A percentile compares a stretch with the other conserved stretches of the same genome.
Conservation (phyloP, 2,329 filamentous ascomycete genomes). For the Xylaria sp. region DNA sequence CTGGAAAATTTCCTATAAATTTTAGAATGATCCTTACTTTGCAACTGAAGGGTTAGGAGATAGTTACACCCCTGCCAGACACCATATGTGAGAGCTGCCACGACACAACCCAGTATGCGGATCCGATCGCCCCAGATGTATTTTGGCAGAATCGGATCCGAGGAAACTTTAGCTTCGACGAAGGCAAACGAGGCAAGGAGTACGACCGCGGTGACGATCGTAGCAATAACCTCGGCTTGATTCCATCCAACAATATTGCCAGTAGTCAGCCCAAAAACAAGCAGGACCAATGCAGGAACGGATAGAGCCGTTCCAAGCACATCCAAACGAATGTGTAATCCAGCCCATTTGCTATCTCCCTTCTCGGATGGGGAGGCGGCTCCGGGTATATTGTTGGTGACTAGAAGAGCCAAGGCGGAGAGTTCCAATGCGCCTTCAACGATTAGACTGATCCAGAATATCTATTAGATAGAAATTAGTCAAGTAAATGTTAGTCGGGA, state of each 20-base stretch:
- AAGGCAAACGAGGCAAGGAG: not conserved
- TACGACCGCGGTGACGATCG: not conserved
- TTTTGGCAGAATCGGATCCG: not conserved
- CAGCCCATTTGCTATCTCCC: no score
- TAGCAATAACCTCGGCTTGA: not conserved
- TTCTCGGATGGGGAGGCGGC: no score
- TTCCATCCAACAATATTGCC: not conserved
- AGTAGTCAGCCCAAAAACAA: not conserved
- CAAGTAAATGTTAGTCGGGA: no score
- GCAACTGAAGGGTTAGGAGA: slow-evolving; percentile 2
- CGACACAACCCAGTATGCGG: not conserved
- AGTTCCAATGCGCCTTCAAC: slow-evolving; percentile 1
- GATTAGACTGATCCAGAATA: slow-evolving; percentile 12
- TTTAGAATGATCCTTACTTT: not conserved
- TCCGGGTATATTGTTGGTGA: no score
- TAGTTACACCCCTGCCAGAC: not conserved
- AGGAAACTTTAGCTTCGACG: not conserved
- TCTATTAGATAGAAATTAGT: not conserved
- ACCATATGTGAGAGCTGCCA: slow-evolving; percentile 1
- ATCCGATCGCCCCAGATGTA: not conserved
- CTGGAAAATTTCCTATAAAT: no score
- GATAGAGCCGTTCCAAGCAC: no score
- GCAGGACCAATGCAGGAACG: not conserved
- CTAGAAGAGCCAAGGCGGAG: not conserved
- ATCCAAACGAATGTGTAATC: no score